Evolutionary conservation across 202 grass and related monocot genomes (phyloP).

Genomic region (Musa balbisiana): DNA sequence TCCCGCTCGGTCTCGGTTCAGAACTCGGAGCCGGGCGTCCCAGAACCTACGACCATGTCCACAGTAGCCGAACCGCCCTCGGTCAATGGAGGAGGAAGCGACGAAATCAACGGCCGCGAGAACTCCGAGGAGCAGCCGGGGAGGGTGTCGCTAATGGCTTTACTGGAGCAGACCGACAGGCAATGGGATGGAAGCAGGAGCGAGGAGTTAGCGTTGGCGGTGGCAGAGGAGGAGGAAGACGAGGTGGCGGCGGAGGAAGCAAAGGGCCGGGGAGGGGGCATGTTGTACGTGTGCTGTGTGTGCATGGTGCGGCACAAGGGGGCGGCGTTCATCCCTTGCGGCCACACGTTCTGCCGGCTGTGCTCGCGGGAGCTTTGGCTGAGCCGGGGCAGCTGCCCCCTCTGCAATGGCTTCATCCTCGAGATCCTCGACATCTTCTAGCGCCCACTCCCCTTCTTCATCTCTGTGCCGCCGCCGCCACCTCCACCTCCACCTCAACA

Average conservation of each 20-base stretch:
- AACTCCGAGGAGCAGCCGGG: conserved; percentile 6
- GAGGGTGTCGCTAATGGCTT: conserved; percentile 58
- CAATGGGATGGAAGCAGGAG: conserved; percentile 32
- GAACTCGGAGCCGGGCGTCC: too few species aligned
- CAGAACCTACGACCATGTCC: too few species aligned
- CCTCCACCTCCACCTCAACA: neutral
- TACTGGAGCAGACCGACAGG: conserved; percentile 63
- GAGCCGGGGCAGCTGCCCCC: conserved; percentile 71
- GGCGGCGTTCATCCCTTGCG: conserved; percentile 82
- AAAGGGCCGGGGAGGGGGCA: conserved; percentile 11
- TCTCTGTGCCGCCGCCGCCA: neutral
- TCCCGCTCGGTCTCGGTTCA: too few species aligned
- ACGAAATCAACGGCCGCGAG: neutral
- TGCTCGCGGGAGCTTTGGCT: conserved; percentile 84
- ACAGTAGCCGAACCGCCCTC: too few species aligned
- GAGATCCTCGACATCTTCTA: conserved; percentile 94
- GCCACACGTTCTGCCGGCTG: conserved; percentile 91
- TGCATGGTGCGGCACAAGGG: conserved; percentile 96
- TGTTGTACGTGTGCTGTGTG: conserved; percentile 68
- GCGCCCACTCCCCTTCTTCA: neutral
- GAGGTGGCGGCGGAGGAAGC: conserved; percentile 19
- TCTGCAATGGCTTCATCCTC: conserved; percentile 82
- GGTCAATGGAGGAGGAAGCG: neutral
- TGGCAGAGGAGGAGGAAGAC: neutral
- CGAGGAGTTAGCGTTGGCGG: neutral